Conservation (phyloP, 2,329 filamentous ascomycete species). For the Ascochyta fabae region DNA sequence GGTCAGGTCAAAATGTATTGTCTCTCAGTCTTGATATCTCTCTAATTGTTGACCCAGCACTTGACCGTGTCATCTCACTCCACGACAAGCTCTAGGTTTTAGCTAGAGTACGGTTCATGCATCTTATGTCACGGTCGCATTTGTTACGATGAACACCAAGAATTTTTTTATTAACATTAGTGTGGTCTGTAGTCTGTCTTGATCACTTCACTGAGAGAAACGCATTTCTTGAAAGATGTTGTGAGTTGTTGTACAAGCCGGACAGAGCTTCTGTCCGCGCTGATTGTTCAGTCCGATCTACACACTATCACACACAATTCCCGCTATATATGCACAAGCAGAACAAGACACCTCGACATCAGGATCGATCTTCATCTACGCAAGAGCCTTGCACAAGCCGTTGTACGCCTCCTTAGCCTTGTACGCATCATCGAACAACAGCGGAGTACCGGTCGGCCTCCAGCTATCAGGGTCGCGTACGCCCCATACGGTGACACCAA, state of each 20-base stretch:
- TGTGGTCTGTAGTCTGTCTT: too few species aligned
- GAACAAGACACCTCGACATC: background rate
- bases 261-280: background rate
- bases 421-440: slow-evolving; percentile 53
- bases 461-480: slow-evolving; percentile 54
- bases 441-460: slow-evolving; percentile 46
- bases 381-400: slow-evolving; percentile 16
- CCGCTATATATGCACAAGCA: background rate
- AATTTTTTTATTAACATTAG: too few species aligned
- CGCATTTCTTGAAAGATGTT: background rate
- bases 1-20: too few species aligned
- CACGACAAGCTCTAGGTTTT: too few species aligned
- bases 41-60: too few species aligned
- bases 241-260: background rate
- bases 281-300: background rate
- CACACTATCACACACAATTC: background rate
- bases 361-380: background rate
- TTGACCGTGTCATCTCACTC: too few species aligned
- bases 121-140: too few species aligned
- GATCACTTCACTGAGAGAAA: background rate
- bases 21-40: too few species aligned
- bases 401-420: slow-evolving; percentile 52
- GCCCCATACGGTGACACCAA: slow-evolving; percentile 70
- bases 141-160: too few species aligned
- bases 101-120: too few species aligned